Evolutionary conservation across 495 filamentous ascomycete species (phyloP).

Genomic region (Daldinia caldariorum): DNA sequence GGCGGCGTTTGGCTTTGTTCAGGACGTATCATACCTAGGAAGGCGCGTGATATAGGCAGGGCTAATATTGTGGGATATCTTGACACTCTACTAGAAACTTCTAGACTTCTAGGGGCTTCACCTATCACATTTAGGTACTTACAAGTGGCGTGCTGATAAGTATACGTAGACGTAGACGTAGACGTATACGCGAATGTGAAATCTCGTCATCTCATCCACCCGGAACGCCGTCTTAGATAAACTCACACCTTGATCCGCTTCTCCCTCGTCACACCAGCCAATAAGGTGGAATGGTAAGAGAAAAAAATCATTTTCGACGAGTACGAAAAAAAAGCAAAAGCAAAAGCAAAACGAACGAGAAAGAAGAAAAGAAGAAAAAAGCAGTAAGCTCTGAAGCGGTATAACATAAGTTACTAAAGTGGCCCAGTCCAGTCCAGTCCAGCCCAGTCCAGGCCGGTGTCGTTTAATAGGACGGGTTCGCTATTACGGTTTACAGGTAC

Average conservation of each 20-base stretch:
- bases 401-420: too few relatives aligned
- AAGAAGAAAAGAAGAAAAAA: not conserved
- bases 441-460: too few relatives aligned
- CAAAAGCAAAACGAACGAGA: not conserved
- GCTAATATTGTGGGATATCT: constrained; percentile 4
- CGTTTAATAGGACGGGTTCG: not conserved
- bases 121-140: not conserved
- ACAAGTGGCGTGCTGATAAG: not conserved
- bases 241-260: not conserved
- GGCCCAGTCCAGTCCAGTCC: too few relatives aligned
- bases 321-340: not conserved
- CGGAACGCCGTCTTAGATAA: not conserved
- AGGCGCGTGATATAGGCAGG: constrained; percentile 5
- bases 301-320: not conserved
- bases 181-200: too few relatives aligned
- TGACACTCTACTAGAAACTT: not conserved
- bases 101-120: not conserved
- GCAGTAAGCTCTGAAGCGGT: not conserved
- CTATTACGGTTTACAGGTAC: not conserved
- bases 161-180: not conserved
- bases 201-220: not conserved
- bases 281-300: not conserved
- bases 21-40: not conserved
- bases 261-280: not conserved
- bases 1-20: not conserved